Base-by-base conservation (phyloP, 306 rosid species). In the Prinsepia uniflora region DNA sequence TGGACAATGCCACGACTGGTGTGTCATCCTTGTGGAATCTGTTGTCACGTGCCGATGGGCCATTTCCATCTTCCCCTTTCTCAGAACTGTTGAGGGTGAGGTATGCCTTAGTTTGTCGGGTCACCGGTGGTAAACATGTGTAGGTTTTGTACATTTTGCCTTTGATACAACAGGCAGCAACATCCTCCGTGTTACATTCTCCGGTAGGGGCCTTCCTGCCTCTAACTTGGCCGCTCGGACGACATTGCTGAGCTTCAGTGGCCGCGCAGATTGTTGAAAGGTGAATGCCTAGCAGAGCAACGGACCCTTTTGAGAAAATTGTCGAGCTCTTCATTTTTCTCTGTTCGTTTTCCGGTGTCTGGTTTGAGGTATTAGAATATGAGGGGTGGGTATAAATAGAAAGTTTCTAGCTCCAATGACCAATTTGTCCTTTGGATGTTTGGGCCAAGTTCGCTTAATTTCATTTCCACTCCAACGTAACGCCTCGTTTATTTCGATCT, bases 21-120 rank as follows among this genome's bases (percentile, higher is more conserved):
- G 50, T 68, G 48, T 61, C 30, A 17, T 84, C 71, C 0, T 80
- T 59, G 48, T 79, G 86, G 56, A 71, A 81, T n/a, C 75, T 44
- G 7, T 7, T 15, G 57, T 84, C 83, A 56, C 85, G 81, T 41
- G 53, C 63, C 3, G 79, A 84, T 44, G 80, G 82, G 17, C 74
- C 59, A 1, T 73, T 75, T 0, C 86, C 82, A 58, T 84, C 82
- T 15, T 79, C 80, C 9, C 79, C 84, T 8, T 76, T 49, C n/a
- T 81, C 18, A 10, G 81, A 81, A 45, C 82, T 66, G 17, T 84
- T 84, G 2, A 84, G 42, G 7, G 88, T 86, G 55, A 86, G 67
- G 0, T 6, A 14, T 11, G 86, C 90, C 18, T 76, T 73, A 5
- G 82, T 81, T 19, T 70, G n/a, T 13, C 24, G 5, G 0, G 82